Evolutionary conservation across 345 rosid species (phyloP), one percentile per base, ranked within the genome.

Genomic region (Salix caprea): DNA sequence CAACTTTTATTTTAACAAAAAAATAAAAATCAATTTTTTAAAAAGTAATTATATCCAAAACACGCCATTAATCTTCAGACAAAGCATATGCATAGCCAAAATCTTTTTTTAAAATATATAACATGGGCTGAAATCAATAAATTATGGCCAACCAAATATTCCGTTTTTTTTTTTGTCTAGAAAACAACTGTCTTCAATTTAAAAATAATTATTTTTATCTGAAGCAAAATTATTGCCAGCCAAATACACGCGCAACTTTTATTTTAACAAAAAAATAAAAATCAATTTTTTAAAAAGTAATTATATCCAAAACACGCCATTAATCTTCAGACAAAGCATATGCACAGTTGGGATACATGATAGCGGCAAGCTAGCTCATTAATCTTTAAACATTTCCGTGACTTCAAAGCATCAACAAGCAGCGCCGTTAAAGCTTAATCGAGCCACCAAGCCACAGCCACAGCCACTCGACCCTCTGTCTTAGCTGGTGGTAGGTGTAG

Each of bases 341-440:
- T 30, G 32, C 2, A 30, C 32, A 30, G 32, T 30, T 30, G 32
- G 32, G 32, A 30, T 2, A 30, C 32, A 30, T 30, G 32, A 30
- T 30, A 30, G 32, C 32, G 32, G 32, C 32, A 30, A 30, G 32
- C 32, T 30, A 30, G 32, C 32, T 30, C 32, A 30, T 30, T 30
- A 30, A 30, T 30, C 10, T 26, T 4, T n/a, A 19, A 40, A 48
- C 7, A 48, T 36, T 75, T 67, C 56, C 67, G 72, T 67, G 48
- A 76, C 60, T 67, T 54, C 24, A 68, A 76, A 76, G 67, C 78
- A 54, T n/a, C 36, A 69, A 32, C 0, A 3, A 23, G 9, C 58
- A 66, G 19, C 26, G 34, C 7, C 16, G 3, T 24, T n/a, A 0
- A 5, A 28, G 24, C 16, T 50, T 0, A 12, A 71, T 18, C 11